phyloP scores from a whole-genome alignment of 2,329 filamentous ascomycete species.

The Pseudocercospora pini-densiflorae region DNA sequence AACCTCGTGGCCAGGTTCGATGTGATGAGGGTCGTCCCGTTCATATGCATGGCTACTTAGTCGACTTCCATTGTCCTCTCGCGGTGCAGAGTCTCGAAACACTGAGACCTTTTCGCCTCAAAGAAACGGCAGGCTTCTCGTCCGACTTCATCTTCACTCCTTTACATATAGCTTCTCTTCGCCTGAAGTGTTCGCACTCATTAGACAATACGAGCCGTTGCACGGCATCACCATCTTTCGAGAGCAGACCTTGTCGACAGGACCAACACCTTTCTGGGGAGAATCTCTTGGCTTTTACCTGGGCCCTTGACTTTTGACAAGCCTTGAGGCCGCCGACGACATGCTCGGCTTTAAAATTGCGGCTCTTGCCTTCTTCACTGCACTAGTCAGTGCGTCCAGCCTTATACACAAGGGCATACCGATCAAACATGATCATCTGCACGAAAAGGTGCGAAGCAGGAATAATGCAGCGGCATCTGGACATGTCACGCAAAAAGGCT shows the following conservation, averaged over 20 bases:
- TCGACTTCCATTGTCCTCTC: neutral
- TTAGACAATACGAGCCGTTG: constrained; percentile 8
- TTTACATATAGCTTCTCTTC: constrained; percentile 1
- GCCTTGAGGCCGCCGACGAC: neutral
- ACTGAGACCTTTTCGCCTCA: constrained; percentile 3
- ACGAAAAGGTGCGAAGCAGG: constrained; percentile 13
- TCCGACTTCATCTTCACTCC: neutral
- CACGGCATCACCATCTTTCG: neutral
- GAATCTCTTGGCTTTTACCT: neutral
- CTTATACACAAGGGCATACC: constrained; percentile 8
- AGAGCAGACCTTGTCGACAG: neutral
- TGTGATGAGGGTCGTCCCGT: neutral
- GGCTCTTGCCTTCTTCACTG: constrained; percentile 8
- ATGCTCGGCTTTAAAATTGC: constrained; percentile 8
- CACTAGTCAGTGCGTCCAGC: constrained; percentile 1
- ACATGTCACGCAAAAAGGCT: constrained; percentile 46
- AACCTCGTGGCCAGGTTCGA: constrained; percentile 3
- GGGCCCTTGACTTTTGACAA: constrained; percentile 13
- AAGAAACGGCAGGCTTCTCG: neutral
- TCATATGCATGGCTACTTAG: neutral
- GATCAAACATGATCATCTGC: constrained; percentile 23
- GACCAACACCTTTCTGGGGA: neutral
- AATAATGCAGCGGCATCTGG: constrained; percentile 12
- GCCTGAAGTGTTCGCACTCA: neutral
- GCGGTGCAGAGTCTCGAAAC: neutral